Evolutionary conservation across 176 grass and related monocot genomes (phyloP).

Genomic region (Poa annua): DNA sequence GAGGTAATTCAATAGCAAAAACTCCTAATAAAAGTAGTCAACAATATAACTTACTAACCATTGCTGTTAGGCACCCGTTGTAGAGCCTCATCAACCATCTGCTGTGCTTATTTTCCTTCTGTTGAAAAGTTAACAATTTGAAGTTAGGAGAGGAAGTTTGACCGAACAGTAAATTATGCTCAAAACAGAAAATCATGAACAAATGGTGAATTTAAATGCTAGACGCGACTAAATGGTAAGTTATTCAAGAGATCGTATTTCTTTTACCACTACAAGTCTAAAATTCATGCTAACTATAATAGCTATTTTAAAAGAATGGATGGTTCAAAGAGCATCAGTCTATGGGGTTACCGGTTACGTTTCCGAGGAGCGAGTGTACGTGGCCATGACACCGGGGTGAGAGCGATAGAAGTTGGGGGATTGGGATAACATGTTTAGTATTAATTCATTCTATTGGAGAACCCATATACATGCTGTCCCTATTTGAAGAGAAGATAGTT

Average conservation of each 20-base stretch:
- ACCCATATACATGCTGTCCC: not conserved
- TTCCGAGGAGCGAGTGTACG: not conserved
- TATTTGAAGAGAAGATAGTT: not conserved
- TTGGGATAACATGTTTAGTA: not conserved
- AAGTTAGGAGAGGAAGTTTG: not conserved
- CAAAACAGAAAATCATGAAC: not conserved
- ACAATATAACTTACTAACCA: conserved; percentile 56
- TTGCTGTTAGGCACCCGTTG: conserved; percentile 69
- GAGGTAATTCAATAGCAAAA: conserved; percentile 5
- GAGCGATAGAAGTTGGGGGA: conserved; percentile 6
- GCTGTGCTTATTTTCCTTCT: conserved; percentile 97
- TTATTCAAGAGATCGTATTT: not conserved
- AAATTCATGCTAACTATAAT: not conserved
- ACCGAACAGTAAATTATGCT: not conserved
- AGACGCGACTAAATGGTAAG: not conserved
- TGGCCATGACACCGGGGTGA: not conserved
- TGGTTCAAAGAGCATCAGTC: not conserved
- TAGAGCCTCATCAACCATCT: conserved; percentile 96
- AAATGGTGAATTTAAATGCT: conserved; percentile 4
- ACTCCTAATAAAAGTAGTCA: not conserved
- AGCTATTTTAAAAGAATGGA: not conserved
- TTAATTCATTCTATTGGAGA: not conserved
- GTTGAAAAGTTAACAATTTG: conserved; percentile 34
- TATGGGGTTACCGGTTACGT: not conserved
- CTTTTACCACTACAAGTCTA: not conserved